phyloP scores from a whole-genome alignment of 108 stramenopile genomes.

The Nitzschia putrida region DNA sequence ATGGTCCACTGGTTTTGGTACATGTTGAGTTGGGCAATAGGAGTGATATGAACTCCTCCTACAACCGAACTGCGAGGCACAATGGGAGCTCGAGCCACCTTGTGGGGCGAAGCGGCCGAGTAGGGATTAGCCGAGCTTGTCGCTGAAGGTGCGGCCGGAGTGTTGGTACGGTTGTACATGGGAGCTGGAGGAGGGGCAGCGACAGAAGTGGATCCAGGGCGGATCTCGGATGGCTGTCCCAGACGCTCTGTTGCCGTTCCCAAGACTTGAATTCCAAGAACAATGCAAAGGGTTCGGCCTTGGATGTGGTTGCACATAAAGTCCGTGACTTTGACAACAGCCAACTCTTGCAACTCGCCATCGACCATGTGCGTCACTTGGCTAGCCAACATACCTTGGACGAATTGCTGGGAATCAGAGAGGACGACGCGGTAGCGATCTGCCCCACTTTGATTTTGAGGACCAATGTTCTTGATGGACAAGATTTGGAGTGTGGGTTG shows the following conservation, averaged over 20 bases:
- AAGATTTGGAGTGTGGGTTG: constrained; percentile 60
- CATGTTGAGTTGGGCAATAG: constrained; percentile 91
- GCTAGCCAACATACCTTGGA: constrained; percentile 91
- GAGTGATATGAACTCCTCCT: constrained; percentile 65
- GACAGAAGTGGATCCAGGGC: constrained; percentile 22
- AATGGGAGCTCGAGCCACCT: constrained; percentile 49
- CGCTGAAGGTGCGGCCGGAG: constrained; percentile 15
- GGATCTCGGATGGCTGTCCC: constrained; percentile 69
- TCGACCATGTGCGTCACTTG: constrained; percentile 79
- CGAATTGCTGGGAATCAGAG: constrained; percentile 77
- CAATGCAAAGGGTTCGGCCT: constrained; percentile 73
- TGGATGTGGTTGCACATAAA: constrained; percentile 82
- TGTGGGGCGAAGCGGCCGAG: constrained; percentile 22
- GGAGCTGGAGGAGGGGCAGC: constrained; percentile 26
- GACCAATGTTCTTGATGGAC: constrained; percentile 50
- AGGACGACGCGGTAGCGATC: constrained; percentile 63
- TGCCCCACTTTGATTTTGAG: constrained; percentile 6
- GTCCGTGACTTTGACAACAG: constrained; percentile 60
- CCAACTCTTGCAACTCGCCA: constrained; percentile 44
- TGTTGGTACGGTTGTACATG: constrained; percentile 61
- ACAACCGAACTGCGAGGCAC: constrained; percentile 32
- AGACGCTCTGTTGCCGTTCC: constrained; percentile 44
- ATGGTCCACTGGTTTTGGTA: constrained; percentile 94
- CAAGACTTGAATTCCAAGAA: constrained; percentile 53
- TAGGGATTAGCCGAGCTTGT: constrained; percentile 50